Evolutionary conservation across 495 filamentous ascomycete species (phyloP).

Genomic region (Lichina pygmaea): DNA sequence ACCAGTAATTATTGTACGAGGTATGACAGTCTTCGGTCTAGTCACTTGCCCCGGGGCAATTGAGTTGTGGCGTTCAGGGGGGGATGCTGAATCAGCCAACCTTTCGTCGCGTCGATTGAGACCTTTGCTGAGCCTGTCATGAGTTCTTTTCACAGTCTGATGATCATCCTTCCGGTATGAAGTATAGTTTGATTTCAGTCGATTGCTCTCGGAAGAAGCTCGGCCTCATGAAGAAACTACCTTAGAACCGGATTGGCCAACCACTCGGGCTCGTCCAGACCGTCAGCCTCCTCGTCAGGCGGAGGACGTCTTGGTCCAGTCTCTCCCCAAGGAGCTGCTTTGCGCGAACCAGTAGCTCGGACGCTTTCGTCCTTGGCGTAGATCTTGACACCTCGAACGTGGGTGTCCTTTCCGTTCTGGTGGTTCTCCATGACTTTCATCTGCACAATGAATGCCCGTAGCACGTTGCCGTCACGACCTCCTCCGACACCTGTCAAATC

Average conservation of each 20-base stretch:
- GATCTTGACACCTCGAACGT: slow-evolving; percentile 79
- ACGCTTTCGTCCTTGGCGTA: slow-evolving; percentile 40
- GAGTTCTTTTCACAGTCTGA: too few species aligned
- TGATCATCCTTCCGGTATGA: too few species aligned
- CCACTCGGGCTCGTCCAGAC: not conserved
- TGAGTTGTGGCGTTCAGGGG: too few species aligned
- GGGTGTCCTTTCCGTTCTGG: slow-evolving; percentile 97
- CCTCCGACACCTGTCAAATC: slow-evolving; percentile 34
- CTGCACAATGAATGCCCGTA: slow-evolving; percentile 68
- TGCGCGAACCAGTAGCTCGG: not conserved
- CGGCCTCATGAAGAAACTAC: not conserved
- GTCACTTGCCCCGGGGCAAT: too few species aligned
- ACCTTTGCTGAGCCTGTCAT: too few species aligned
- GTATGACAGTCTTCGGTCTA: too few species aligned
- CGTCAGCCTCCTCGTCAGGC: not conserved
- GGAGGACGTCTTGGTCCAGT: not conserved
- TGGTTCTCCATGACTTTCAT: slow-evolving; percentile 81
- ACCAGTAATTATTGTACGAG: too few species aligned
- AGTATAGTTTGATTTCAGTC: too few species aligned
- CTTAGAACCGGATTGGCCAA: not conserved
- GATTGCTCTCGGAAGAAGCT: too few species aligned
- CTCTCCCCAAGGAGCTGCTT: not conserved
- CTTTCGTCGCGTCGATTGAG: too few species aligned
- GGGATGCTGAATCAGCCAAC: too few species aligned
- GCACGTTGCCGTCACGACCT: slow-evolving; percentile 30